Evolutionary conservation across 2,329 filamentous ascomycete species (phyloP).

Genomic region (Mollisiaceae sp.): DNA sequence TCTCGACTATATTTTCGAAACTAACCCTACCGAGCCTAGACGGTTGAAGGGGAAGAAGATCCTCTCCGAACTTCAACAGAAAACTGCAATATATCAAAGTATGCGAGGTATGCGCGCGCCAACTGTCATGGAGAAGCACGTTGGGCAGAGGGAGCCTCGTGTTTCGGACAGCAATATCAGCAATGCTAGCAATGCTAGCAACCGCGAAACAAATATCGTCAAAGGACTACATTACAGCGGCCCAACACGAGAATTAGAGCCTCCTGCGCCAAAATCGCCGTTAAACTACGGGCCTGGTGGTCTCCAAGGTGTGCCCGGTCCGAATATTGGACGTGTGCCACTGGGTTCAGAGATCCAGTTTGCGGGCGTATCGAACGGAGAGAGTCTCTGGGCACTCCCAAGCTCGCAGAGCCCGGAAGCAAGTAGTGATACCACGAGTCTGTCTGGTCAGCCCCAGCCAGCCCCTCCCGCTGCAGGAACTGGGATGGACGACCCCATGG

Average conservation of each 20-base stretch:
- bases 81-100: slow-evolving; percentile 62
- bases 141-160: slow-evolving; percentile 31
- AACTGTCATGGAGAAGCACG: slow-evolving; percentile 39
- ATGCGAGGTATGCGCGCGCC: slow-evolving; percentile 64
- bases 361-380: slow-evolving; percentile 54
- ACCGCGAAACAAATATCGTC: not conserved
- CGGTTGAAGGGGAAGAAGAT: slow-evolving; percentile 65
- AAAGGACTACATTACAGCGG: slow-evolving; percentile 9
- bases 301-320: slow-evolving; percentile 10
- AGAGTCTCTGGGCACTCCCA: slow-evolving; percentile 51
- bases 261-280: not conserved
- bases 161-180: slow-evolving; percentile 24
- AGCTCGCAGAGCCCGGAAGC: slow-evolving; percentile 49
- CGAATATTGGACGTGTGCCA: slow-evolving; percentile 15
- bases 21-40: slow-evolving; percentile 56
- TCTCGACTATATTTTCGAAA: slow-evolving; percentile 70
- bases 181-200: slow-evolving; percentile 5
- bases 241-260: not conserved
- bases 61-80: slow-evolving; percentile 64
- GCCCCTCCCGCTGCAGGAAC: not conserved
- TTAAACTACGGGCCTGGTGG: not conserved
- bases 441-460: slow-evolving; percentile 26
- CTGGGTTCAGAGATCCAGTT: slow-evolving; percentile 44
- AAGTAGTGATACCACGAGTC: slow-evolving; percentile 50
- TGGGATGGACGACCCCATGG: slow-evolving; percentile 44